Base-by-base conservation (phyloP, 257 asterid species). In the Jacaranda mimosifolia region DNA sequence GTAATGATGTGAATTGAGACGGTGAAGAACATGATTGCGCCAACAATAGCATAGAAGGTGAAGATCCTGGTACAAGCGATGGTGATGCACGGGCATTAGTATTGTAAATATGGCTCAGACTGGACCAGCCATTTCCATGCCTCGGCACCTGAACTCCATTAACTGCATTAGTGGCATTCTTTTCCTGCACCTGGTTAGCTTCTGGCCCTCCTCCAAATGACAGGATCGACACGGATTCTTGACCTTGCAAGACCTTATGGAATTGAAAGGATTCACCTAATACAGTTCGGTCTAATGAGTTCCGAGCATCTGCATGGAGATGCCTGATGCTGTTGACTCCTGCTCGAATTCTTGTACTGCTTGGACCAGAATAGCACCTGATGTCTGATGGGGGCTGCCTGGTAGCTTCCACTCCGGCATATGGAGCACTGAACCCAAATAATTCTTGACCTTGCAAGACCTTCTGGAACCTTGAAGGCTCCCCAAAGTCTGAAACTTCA, bases 371-470 rank as follows among this genome's bases (percentile, higher is more conserved):
- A 82, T 80, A 84, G 81, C 86, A 80, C 79, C 88, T 84, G 51
- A 79, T 82, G 35, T 87, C 90, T 0, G 88, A 75, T 42, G 85
- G 85, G 77, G 75, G 91, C 65, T 77, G 87, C 63, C 84, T 82
- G 65, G 85, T 86, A 36, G 85, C 83, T 74, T 88, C 87, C 63
- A 75, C 81, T 67, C 89, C 84, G 11, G 75, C 75, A 67, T 82
- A 81, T 40, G 84, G 86, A 75, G 86, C 79, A 77, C 86, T 79
- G 85, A 86, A 88, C 63, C 89, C 80, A 76, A 87, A 83, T 52
- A 93, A 89, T 96, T 93, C 99, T 96, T 96, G 99, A 96, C 99
- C 99, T 96, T 96, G 99, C 99, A 96, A 96, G 99, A 96, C 99
- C 98, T 92, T 90, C 80, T 92, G 97, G 94, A 88, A 85, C 91